Base-by-base conservation (phyloP, 805 yeast species). In the Pichia thaimueangensis region DNA sequence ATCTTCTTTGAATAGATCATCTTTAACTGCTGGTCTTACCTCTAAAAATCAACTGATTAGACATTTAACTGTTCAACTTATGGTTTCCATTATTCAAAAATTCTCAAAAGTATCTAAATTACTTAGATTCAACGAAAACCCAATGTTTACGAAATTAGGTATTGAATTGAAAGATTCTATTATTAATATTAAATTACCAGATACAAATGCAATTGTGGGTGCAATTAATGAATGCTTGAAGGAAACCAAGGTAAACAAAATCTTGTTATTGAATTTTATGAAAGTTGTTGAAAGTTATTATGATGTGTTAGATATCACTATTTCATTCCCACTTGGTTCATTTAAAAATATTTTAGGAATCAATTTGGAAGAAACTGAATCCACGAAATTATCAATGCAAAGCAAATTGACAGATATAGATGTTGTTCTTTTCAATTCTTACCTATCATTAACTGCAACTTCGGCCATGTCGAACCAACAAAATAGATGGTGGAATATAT, bases 401-500 rank as follows among this genome's bases (percentile, higher is more conserved):
- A 31, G 13, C 2, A 35, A 41, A 24, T 69, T 74, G 40, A 55
- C 67, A 6, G 78, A 79, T 30, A 64, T 74, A 25, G 86, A 82
- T 47, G 60, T 83, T 47, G 69, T 76, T 0, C 61, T 80, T 22
- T 62, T 83, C 33, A 82, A 81, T 48, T 70, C 71, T 35, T 76
- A 75, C 45, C 67, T 88, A 48, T 80, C 78, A 45, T 63, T 82
- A 11, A 86, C 78, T 48, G 75, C 80, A 17, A 38, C 28, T 22
- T 37, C 34, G 13, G 34, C 40, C 2, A 24, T 13, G 13, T 37
- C 41, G 5, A 67, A 72, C 9, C 50, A 45, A 13, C 58, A 57
- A 27, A 69, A 78, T 25, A 85, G 80, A 60, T 89, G 96, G 96
- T 88, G 93, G 88, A 82, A 76, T 55, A 37, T 48, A 15, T 64